Evolutionary conservation across 495 filamentous ascomycete species (phyloP).

Genomic region (Penicillium tannophilum): DNA sequence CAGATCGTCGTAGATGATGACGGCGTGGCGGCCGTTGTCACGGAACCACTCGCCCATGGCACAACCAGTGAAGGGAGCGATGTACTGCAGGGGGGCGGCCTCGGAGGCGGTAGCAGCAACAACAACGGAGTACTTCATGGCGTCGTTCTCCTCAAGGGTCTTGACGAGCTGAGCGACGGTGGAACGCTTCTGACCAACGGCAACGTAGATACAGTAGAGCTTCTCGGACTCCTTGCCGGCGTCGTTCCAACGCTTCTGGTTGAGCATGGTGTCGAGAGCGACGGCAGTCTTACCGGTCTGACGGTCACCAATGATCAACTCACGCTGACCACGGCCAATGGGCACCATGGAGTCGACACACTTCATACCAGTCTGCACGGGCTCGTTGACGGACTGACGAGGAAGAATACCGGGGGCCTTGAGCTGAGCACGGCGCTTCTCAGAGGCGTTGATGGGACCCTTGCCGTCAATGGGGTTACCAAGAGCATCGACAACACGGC

Average conservation of each 20-base stretch:
- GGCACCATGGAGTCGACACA: slow-evolving; percentile 99
- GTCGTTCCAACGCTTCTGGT: slow-evolving; percentile 98
- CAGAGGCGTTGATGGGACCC: slow-evolving; percentile 87
- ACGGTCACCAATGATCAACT: slow-evolving; percentile 99
- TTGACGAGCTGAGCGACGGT: slow-evolving; percentile 99
- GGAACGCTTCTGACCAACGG: slow-evolving; percentile 98
- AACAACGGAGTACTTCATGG: slow-evolving; percentile 97
- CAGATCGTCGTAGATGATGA: slow-evolving; percentile 95
- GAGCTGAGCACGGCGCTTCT: slow-evolving; percentile 95
- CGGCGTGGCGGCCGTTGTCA: slow-evolving; percentile 88
- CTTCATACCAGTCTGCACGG: slow-evolving; percentile 98
- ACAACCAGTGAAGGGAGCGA: slow-evolving; percentile 89
- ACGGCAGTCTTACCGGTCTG: slow-evolving; percentile 99
- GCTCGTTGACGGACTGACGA: slow-evolving; percentile 94
- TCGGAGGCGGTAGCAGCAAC: slow-evolving; percentile 98
- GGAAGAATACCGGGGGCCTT: slow-evolving; percentile 99
- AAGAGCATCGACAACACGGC: slow-evolving; percentile 97
- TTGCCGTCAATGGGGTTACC: slow-evolving; percentile 99
- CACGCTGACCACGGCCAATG: slow-evolving; percentile 99
- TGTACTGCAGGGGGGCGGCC: slow-evolving; percentile 90
- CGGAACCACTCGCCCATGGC: slow-evolving; percentile 87
- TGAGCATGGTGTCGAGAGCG: slow-evolving; percentile 96
- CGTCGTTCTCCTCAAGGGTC: slow-evolving; percentile 99
- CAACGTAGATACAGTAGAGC: slow-evolving; percentile 99
- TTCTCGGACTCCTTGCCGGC: slow-evolving; percentile 88